These are phyloP conservation scores for Stachybotrys chartarum DNA, from an alignment of 2,329 filamentous ascomycete species.

Conservation along the genomic window DNA sequence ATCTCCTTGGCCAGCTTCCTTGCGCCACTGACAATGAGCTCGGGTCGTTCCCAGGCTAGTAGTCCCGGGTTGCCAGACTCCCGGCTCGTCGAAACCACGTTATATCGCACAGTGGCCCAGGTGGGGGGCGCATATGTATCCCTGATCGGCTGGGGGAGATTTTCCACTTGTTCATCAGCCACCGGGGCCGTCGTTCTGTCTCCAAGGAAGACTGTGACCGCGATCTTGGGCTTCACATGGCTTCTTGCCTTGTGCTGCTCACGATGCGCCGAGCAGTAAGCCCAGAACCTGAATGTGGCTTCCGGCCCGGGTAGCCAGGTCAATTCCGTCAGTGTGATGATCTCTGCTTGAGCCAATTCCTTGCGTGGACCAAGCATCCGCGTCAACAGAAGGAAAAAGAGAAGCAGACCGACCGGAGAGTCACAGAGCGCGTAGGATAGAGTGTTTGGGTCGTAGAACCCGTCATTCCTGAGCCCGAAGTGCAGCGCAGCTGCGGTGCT, in stretches of 20 bases:
- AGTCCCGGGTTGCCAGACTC: conserved; percentile 33
- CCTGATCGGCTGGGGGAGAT: conserved; percentile 14
- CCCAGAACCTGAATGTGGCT: conserved; percentile 49
- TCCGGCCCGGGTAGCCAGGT: conserved; percentile 63
- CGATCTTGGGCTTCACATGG: conserved; percentile 29
- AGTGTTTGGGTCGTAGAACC: conserved; percentile 42
- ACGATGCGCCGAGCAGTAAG: conserved; percentile 31
- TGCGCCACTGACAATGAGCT: conserved; percentile 34
- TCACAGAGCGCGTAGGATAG: conserved; percentile 55
- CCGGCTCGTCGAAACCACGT: conserved; percentile 34
- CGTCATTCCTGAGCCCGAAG: conserved; percentile 21
- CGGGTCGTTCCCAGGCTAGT: conserved; percentile 41
- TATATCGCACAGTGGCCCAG: conserved; percentile 39
- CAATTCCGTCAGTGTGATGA: conserved; percentile 54
- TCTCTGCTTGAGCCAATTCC: conserved; percentile 40
- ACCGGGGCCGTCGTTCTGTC: conserved; percentile 7
- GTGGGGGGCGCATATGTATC: conserved; percentile 35
- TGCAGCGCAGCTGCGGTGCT: conserved; percentile 8
- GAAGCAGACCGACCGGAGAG: conserved; percentile 51
- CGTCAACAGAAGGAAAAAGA: conserved; percentile 43
- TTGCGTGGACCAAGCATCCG: conserved; percentile 30
- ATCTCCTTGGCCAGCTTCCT: conserved; percentile 32
- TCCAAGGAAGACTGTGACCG: conserved; percentile 40
- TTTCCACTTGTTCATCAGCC: conserved; percentile 6
- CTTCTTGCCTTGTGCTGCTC: conserved; percentile 18